These are phyloP conservation scores for Tolypocladium nubicola DNA, from an alignment of 2,329 filamentous ascomycete genomes.

Conservation along the genomic window DNA sequence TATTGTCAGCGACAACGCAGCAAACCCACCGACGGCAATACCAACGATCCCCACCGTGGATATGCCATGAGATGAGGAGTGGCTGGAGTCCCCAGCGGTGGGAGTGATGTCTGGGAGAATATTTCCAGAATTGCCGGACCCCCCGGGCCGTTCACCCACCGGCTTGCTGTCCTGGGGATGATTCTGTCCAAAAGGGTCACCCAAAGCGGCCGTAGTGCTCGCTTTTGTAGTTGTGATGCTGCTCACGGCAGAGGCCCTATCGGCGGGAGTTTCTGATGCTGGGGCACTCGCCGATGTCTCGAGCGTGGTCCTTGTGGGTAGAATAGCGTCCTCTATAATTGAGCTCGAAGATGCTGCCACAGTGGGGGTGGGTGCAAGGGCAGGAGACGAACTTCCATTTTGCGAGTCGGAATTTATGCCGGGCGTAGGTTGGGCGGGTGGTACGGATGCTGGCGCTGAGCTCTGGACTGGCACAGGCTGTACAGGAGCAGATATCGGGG, in stretches of 20 bases:
- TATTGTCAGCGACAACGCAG: slow-evolving; percentile 28
- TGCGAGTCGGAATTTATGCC: not conserved
- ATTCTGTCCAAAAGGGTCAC: not conserved
- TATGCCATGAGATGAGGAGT: slow-evolving; percentile 1
- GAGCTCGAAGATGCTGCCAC: not conserved
- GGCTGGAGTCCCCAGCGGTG: slow-evolving; percentile 4
- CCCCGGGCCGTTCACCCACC: not conserved
- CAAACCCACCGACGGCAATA: slow-evolving; percentile 38
- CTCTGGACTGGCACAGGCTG: not conserved
- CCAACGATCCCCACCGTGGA: slow-evolving; percentile 33
- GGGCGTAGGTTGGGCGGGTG: not conserved
- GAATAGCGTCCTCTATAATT: not conserved
- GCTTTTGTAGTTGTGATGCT: not conserved
- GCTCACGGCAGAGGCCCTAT: not conserved
- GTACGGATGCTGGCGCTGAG: not conserved
- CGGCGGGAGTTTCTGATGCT: not conserved
- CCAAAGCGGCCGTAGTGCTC: not conserved
- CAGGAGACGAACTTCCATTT: not conserved
- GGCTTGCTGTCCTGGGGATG: not conserved
- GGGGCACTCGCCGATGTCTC: not conserved
- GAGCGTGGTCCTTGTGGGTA: not conserved
- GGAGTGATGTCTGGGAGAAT: not conserved
- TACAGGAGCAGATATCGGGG: not conserved
- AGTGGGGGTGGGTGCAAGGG: not conserved
- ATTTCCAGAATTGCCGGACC: not conserved